Conservation (phyloP, 2,329 filamentous ascomycete species). For the Botryotinia globosa region DNA sequence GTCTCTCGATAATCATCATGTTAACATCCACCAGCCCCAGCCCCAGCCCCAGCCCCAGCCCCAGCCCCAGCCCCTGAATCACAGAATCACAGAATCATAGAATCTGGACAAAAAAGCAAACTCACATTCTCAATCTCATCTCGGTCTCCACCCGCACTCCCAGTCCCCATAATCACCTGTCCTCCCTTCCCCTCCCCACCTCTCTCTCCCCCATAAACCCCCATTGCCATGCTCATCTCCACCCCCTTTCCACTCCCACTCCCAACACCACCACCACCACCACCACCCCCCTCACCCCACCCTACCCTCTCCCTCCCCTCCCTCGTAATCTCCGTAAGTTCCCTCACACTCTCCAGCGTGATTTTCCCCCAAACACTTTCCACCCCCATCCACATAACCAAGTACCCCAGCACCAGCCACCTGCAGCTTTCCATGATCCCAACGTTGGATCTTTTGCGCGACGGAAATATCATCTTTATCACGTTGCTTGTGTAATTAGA, state of each 20-base stretch:
- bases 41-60: too few relatives aligned
- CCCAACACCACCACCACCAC: background rate
- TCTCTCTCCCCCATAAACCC: background rate
- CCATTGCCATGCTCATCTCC: background rate
- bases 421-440: background rate
- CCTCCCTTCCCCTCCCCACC: background rate
- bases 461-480: background rate
- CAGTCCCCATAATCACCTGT: constrained; percentile 14
- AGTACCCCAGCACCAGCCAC: background rate
- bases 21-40: background rate
- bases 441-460: background rate
- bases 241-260: background rate
- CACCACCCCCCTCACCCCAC: background rate
- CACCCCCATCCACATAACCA: background rate
- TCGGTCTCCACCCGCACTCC: background rate
- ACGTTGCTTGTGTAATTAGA: background rate
- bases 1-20: background rate
- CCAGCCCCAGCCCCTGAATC: background rate
- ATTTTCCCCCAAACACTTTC: background rate
- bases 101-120: background rate
- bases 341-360: constrained; percentile 8
- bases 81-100: background rate
- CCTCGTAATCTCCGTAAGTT: background rate
- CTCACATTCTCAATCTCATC: constrained; percentile 17
- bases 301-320: constrained; percentile 8